phyloP scores from a whole-genome alignment of 108 stramenopile genomes.

The Cyclotella atomus region DNA sequence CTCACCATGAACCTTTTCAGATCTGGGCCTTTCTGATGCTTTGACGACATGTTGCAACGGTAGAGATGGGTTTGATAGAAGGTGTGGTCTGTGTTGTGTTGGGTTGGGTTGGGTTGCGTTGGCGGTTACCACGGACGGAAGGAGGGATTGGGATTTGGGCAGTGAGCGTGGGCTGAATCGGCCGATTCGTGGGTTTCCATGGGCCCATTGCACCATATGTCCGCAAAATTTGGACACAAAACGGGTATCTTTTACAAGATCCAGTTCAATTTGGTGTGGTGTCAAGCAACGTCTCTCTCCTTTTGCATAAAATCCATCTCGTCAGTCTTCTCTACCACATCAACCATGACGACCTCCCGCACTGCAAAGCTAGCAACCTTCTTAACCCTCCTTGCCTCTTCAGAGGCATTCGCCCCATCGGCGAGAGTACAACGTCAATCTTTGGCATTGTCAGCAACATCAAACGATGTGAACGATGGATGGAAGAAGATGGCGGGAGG shows the following conservation, averaged over 20 bases:
- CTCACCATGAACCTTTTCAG: constrained; percentile 92
- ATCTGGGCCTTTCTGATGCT: constrained; percentile 84
- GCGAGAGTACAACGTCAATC: constrained; percentile 3
- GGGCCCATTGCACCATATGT: no score
- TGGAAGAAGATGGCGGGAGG: constrained; percentile 42
- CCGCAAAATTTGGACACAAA: neutral
- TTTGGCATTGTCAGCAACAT: constrained; percentile 13
- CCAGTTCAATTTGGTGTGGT: constrained; percentile 10
- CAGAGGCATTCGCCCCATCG: constrained; percentile 25
- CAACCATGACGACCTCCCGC: constrained; percentile 20
- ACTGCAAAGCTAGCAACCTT: constrained; percentile 31
- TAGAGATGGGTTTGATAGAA: neutral
- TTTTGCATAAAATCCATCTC: neutral
- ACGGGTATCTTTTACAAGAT: neutral
- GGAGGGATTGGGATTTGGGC: neutral
- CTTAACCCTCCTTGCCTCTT: constrained; percentile 20
- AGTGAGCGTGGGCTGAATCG: no score
- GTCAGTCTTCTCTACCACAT: neutral
- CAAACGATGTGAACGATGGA: constrained; percentile 27
- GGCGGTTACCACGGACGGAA: neutral
- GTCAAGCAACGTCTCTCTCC: neutral
- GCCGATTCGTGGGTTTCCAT: no score
- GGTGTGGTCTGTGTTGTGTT: neutral
- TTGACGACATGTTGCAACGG: constrained; percentile 38
- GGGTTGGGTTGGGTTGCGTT: no score